These are phyloP conservation scores for Pichia kudriavzevii DNA, from an alignment of 1,139 yeast genomes.

Conservation along the genomic window DNA sequence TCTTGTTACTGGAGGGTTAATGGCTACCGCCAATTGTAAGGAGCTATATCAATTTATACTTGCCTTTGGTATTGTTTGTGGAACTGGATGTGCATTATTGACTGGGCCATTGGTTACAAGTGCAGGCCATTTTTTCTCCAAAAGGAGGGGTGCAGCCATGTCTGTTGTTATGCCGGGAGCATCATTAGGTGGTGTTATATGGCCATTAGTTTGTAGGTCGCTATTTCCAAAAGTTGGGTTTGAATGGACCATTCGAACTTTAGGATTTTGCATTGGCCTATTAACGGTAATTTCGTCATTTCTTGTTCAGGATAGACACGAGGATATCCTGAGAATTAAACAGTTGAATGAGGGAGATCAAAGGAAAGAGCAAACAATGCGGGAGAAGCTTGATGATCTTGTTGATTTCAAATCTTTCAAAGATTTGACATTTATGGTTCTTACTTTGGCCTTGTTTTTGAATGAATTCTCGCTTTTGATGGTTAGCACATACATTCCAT, in stretches of 20 bases:
- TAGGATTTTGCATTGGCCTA: conserved; percentile 42
- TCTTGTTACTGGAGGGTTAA: conserved; percentile 42
- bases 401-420: conserved; percentile 24
- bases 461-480: conserved; percentile 49
- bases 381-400: conserved; percentile 16
- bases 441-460: conserved; percentile 24
- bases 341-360: conserved; percentile 7
- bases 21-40: conserved; percentile 48
- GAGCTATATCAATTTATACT: conserved; percentile 52
- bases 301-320: conserved; percentile 41
- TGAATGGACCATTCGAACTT: conserved; percentile 53
- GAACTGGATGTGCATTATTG: conserved; percentile 52
- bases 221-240: conserved; percentile 48
- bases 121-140: conserved; percentile 51
- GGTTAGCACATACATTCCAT: conserved; percentile 46
- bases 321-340: conserved; percentile 6
- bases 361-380: conserved; percentile 9
- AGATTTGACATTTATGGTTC: conserved; percentile 20
- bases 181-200: conserved; percentile 56
- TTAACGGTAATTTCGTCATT: conserved; percentile 35
- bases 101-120: conserved; percentile 55
- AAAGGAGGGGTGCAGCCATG: conserved; percentile 51
- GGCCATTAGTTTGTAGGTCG: conserved; percentile 51
- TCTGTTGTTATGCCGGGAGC: conserved; percentile 61
- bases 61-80: conserved; percentile 48